These are phyloP conservation scores for Wickerhamomyces strasburgensis DNA, from an alignment of 805 yeast species.

Conservation along the genomic window DNA sequence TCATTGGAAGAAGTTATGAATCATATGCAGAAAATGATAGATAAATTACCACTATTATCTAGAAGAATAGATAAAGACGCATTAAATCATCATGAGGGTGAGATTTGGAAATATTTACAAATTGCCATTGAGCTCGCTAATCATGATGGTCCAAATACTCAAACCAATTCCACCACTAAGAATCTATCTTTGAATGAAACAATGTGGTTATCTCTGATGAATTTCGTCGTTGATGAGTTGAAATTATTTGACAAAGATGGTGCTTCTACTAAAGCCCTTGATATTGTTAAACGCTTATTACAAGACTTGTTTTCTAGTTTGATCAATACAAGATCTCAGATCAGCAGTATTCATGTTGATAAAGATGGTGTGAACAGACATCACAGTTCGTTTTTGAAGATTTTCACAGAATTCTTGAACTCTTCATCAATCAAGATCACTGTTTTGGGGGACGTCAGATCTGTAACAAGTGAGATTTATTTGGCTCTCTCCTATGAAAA, in stretches of 20 bases:
- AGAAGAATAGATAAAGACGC: conserved; percentile 12
- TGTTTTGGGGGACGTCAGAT: conserved; percentile 54
- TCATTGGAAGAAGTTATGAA: conserved; percentile 22
- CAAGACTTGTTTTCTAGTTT: conserved; percentile 39
- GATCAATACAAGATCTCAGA: conserved; percentile 28
- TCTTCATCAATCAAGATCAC: conserved; percentile 42
- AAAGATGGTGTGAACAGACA: conserved; percentile 17
- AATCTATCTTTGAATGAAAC: conserved; percentile 28
- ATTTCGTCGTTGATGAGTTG: conserved; percentile 32
- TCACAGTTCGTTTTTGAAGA: conserved; percentile 42
- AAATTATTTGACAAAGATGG: conserved; percentile 24
- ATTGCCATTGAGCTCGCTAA: conserved; percentile 31
- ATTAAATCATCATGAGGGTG: conserved; percentile 20
- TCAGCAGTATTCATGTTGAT: conserved; percentile 15
- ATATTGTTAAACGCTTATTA: conserved; percentile 33
- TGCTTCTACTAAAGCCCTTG: conserved; percentile 20
- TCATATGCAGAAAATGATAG: conserved; percentile 11
- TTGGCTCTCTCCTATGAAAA: conserved; percentile 62
- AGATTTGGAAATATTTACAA: conserved; percentile 32
- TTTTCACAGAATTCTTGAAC: conserved; percentile 51
- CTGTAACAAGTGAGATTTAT: conserved; percentile 57
- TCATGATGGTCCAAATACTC: conserved; percentile 11
- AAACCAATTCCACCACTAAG: conserved; percentile 3
- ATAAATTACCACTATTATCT: conserved; percentile 10
- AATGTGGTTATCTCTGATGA: conserved; percentile 37